Conservation (phyloP, 768 basidiomycete species). For the Trametes villosa region DNA sequence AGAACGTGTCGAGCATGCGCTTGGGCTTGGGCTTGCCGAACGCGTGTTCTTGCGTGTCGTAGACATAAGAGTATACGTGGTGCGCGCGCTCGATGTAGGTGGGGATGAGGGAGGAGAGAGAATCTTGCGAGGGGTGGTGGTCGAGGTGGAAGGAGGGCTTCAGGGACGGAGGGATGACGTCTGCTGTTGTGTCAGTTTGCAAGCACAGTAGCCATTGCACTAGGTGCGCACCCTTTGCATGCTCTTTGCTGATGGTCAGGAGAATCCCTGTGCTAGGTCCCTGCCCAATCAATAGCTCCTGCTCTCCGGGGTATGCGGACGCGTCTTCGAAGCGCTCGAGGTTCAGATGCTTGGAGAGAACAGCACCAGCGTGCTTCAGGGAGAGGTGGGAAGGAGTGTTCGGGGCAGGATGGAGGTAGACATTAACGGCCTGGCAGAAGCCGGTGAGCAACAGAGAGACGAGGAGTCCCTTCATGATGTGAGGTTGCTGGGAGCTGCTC, state of each 20-base stretch:
- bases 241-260: conserved; percentile 57
- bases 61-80: conserved; percentile 60
- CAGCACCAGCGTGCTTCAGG: conserved; percentile 58
- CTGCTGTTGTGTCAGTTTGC: conserved; percentile 38
- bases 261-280: conserved; percentile 56
- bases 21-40: conserved; percentile 31
- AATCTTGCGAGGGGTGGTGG: conserved; percentile 37
- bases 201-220: background rate
- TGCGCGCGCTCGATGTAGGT: conserved; percentile 63
- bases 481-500: conserved; percentile 7
- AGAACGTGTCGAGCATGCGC: conserved; percentile 46
- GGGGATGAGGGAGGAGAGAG: conserved; percentile 56
- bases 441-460: conserved; percentile 35
- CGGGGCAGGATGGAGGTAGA: conserved; percentile 61
- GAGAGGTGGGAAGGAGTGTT: conserved; percentile 46
- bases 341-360: conserved; percentile 71
- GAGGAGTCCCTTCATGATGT: conserved; percentile 29
- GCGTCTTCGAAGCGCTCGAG: conserved; percentile 62
- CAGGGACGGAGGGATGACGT: conserved; percentile 58
- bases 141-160: conserved; percentile 51
- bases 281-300: conserved; percentile 57
- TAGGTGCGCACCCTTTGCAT: conserved; percentile 52
- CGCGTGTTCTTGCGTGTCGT: conserved; percentile 41
- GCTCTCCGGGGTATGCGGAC: conserved; percentile 18
- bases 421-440: conserved; percentile 54